Percentiles rank a stretch among this genome's conserved stretches.
Evolutionary conservation across 2,329 filamentous ascomycete genomes (phyloP).

Genomic region (Boeremia lycopersici): DNA sequence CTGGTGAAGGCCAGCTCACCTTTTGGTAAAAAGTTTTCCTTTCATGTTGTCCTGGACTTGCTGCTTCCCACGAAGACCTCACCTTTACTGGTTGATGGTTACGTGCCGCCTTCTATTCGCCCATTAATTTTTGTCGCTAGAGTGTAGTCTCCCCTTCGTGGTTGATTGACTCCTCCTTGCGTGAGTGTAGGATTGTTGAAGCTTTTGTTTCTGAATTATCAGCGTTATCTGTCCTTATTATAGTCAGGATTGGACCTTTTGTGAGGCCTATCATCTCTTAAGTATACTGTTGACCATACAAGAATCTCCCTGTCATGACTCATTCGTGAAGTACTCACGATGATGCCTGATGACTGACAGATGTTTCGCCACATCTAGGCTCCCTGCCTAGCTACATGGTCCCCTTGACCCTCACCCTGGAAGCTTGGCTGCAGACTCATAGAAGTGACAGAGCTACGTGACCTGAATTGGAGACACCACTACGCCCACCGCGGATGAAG

Average conservation of each 20-base stretch:
- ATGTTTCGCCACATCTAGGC: too few relatives aligned
- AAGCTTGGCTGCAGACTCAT: too few relatives aligned
- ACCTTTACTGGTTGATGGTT: conserved; percentile 20
- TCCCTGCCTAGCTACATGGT: too few relatives aligned
- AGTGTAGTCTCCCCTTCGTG: conserved; percentile 44
- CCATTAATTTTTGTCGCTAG: conserved; percentile 29
- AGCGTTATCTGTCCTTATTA: conserved; percentile 3
- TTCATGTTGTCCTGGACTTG: conserved; percentile 18
- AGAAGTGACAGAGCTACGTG: too few relatives aligned
- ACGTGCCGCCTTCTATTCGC: conserved; percentile 16
- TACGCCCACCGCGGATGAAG: too few relatives aligned
- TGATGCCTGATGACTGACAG: background rate
- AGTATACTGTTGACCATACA: conserved; percentile 7
- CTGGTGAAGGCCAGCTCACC: conserved; percentile 44
- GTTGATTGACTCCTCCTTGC: conserved; percentile 48
- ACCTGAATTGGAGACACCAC: too few relatives aligned
- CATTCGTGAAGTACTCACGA: background rate
- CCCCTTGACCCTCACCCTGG: too few relatives aligned
- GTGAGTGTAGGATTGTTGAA: conserved; percentile 22
- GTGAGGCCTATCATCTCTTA: background rate
- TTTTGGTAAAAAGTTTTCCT: conserved; percentile 36
- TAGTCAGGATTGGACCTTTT: background rate
- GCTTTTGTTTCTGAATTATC: background rate
- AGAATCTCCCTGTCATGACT: conserved; percentile 4
- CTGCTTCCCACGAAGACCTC: conserved; percentile 16